Percentiles rank a stretch among this genome's conserved stretches.
Evolutionary conservation across 129 eudicot species (phyloP).

Genomic region (Helichrysum umbraculigerum): DNA sequence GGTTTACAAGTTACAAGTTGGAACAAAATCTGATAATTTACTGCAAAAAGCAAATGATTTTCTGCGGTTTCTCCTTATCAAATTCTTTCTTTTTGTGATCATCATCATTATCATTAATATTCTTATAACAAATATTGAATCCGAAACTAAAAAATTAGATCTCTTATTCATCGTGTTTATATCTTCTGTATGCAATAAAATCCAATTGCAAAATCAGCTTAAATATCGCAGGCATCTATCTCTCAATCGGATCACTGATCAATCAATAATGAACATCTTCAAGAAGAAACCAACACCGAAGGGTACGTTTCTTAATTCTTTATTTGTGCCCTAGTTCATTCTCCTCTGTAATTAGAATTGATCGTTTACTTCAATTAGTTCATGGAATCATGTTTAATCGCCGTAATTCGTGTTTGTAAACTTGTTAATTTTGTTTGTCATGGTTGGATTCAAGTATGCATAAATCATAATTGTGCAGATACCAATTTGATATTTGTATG

Average conservation of each 20-base stretch:
- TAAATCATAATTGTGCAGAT: slow-evolving; percentile 9
- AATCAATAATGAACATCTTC: slow-evolving; percentile 71
- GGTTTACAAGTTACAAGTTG: not conserved
- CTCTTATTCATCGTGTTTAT: slow-evolving; percentile 8
- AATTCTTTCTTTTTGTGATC: not conserved
- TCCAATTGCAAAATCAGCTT: slow-evolving; percentile 1
- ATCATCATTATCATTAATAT: not conserved
- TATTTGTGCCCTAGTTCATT: slow-evolving; percentile 33
- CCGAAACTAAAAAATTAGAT: not conserved
- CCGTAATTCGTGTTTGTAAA: slow-evolving; percentile 2
- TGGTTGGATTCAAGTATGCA: slow-evolving; percentile 9
- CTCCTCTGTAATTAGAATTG: slow-evolving; percentile 2
- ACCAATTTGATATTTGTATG: not conserved
- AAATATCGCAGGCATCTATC: not conserved
- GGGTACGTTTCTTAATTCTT: slow-evolving; percentile 37
- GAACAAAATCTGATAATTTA: not conserved
- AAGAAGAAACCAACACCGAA: slow-evolving; percentile 90
- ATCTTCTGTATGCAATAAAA: not conserved
- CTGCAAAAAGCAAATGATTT: slow-evolving; percentile 18
- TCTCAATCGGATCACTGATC: slow-evolving; percentile 27
- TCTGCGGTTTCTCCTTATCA: slow-evolving; percentile 20
- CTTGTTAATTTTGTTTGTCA: slow-evolving; percentile 14
- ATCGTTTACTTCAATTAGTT: slow-evolving; percentile 7
- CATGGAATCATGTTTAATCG: slow-evolving; percentile 4
- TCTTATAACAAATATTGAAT: not conserved